Conservation (phyloP, 352 stramenopile genomes). For the Globisporangium irregulare region DNA sequence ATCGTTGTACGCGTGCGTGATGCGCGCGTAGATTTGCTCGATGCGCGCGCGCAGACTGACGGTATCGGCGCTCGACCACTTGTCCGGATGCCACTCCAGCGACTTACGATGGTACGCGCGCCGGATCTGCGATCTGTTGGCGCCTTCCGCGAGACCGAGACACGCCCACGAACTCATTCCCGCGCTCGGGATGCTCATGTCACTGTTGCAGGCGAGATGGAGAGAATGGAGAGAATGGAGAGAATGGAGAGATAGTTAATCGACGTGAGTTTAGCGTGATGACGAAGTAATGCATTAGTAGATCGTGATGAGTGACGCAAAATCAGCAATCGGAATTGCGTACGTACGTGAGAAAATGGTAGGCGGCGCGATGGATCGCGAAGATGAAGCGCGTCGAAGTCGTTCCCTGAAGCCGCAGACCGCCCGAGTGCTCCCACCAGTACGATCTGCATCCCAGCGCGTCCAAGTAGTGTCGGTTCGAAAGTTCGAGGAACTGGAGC, state of each 20-base stretch:
- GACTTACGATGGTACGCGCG: slow-evolving; percentile 55
- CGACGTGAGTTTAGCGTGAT: neutral
- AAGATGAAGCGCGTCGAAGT: slow-evolving; percentile 29
- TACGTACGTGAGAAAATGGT: slow-evolving; percentile 52
- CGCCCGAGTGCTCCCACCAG: slow-evolving; percentile 35
- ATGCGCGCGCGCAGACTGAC: slow-evolving; percentile 29
- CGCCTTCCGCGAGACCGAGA: slow-evolving; percentile 38
- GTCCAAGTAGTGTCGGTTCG: slow-evolving; percentile 19
- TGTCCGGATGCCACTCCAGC: slow-evolving; percentile 74
- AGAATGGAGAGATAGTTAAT: slow-evolving; percentile 5
- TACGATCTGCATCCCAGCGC: slow-evolving; percentile 31
- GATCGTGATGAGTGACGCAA: neutral
- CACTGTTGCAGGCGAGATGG: slow-evolving; percentile 20
- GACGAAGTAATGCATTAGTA: neutral
- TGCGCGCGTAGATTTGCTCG: slow-evolving; percentile 32
- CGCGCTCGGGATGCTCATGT: slow-evolving; percentile 29
- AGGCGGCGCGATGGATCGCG: slow-evolving; percentile 34
- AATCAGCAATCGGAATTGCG: neutral
- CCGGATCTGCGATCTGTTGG: slow-evolving; percentile 44
- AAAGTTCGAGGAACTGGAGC: slow-evolving; percentile 27
- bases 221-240: neutral
- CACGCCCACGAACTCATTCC: slow-evolving; percentile 49
- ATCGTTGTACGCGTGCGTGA: slow-evolving; percentile 49
- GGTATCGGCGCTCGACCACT: slow-evolving; percentile 37
- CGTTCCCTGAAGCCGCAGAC: slow-evolving; percentile 25